These are phyloP conservation scores for Fusarium clavum DNA, from an alignment of 2,329 filamentous ascomycete genomes.

Conservation along the genomic window DNA sequence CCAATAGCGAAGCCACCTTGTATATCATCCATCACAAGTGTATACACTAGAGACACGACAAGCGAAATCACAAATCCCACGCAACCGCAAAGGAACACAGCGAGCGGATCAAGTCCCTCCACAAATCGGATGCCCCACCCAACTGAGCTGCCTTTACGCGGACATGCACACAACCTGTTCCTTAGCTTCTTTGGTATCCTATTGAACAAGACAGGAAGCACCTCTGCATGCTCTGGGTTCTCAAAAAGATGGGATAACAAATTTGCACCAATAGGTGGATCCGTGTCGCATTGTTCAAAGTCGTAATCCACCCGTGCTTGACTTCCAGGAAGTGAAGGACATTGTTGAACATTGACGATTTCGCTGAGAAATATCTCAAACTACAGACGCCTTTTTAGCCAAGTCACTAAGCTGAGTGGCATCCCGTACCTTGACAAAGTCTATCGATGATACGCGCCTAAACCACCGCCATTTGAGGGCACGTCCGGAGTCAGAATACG, in stretches of 20 bases:
- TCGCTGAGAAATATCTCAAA: neutral
- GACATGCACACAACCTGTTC: slow-evolving; percentile 1
- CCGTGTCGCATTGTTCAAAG: slow-evolving; percentile 14
- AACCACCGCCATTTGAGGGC: neutral
- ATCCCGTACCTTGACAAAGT: slow-evolving; percentile 10
- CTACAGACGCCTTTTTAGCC: neutral
- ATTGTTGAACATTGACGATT: neutral
- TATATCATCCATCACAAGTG: neutral
- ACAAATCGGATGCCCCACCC: slow-evolving; percentile 1
- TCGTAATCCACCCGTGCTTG: slow-evolving; percentile 3
- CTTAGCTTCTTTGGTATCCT: slow-evolving; percentile 6
- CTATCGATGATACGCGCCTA: neutral
- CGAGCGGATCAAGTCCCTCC: neutral
- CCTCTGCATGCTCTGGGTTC: slow-evolving; percentile 9
- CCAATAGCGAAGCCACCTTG: slow-evolving; percentile 22
- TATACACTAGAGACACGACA: neutral
- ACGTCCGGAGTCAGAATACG: neutral
- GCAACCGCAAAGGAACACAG: neutral
- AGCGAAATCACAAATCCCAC: neutral
- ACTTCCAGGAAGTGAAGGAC: neutral
- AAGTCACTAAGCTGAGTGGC: too few species aligned
- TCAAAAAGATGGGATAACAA: slow-evolving; percentile 16
- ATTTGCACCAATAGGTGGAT: slow-evolving; percentile 12
- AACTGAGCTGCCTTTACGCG: neutral
- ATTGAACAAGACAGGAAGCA: slow-evolving; percentile 12